Conservation (phyloP, 352 stramenopile species). For the Phytophthora ohioensis region DNA sequence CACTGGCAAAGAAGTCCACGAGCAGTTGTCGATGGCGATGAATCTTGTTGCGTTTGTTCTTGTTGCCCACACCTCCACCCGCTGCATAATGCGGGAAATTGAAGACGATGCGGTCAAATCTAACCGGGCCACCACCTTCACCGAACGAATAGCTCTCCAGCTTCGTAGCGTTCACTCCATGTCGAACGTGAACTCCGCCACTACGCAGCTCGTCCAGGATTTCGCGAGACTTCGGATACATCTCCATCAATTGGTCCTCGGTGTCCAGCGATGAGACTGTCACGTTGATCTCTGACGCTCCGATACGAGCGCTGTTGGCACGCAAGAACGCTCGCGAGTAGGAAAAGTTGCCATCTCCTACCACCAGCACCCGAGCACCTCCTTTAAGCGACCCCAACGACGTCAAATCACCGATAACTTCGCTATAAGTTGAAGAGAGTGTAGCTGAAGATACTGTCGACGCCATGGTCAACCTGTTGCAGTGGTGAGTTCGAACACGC, state of each 20-base stretch:
- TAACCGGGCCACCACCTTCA: background rate
- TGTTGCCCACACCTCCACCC: conserved; percentile 60
- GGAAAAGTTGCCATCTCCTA: conserved; percentile 89
- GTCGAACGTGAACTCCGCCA: conserved; percentile 62
- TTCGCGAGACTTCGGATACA: conserved; percentile 71
- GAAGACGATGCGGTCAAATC: conserved; percentile 85
- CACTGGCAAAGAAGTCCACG: conserved; percentile 80
- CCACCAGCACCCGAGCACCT: conserved; percentile 63
- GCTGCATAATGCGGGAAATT: conserved; percentile 89
- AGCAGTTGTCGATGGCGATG: conserved; percentile 83
- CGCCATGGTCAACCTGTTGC: conserved; percentile 10
- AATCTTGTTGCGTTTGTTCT: conserved; percentile 84
- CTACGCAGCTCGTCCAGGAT: conserved; percentile 66
- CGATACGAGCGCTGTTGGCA: conserved; percentile 45
- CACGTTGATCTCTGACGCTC: conserved; percentile 23
- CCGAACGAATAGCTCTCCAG: conserved; percentile 54
- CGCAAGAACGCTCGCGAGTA: conserved; percentile 79
- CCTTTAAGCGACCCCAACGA: conserved; percentile 50
- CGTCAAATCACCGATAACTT: conserved; percentile 57
- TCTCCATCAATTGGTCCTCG: conserved; percentile 64
- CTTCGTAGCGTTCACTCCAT: conserved; percentile 78
- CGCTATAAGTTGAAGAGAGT: background rate
- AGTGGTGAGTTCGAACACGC: conserved; percentile 6
- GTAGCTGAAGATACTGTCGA: conserved; percentile 11
- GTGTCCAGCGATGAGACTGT: conserved; percentile 80